phyloP scores from a whole-genome alignment of 495 filamentous ascomycete species.

The Penicillium crystallinum region DNA sequence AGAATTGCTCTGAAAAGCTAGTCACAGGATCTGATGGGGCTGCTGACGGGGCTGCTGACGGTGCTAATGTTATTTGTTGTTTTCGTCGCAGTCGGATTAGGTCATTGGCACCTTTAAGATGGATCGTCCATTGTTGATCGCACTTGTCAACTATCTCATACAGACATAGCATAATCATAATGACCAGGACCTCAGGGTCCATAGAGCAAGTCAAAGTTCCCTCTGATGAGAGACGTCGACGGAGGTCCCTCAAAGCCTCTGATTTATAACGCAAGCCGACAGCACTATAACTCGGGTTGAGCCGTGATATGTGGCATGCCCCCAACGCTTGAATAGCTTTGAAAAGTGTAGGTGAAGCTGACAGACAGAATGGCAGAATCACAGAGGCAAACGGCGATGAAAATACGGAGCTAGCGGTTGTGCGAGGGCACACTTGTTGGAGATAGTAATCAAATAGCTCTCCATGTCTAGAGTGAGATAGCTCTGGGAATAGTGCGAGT shows the following conservation, averaged over 20 bases:
- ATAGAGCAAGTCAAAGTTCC: constrained; percentile 19
- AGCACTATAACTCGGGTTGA: constrained; percentile 24
- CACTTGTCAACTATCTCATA: constrained; percentile 46
- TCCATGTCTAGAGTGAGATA: constrained; percentile 21
- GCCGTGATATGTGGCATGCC: constrained; percentile 35
- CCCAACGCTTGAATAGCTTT: constrained; percentile 38
- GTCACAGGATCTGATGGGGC: constrained; percentile 24
- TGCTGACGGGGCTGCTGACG: constrained; percentile 3
- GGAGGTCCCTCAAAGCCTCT: constrained; percentile 35
- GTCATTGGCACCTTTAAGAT: constrained; percentile 41
- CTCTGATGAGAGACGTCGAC: constrained; percentile 25
- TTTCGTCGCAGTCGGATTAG: constrained; percentile 36
- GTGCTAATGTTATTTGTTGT: constrained; percentile 12
- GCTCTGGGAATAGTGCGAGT: constrained; percentile 28
- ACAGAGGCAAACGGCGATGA: constrained; percentile 41
- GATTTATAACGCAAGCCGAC: constrained; percentile 36
- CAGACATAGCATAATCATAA: constrained; percentile 45
- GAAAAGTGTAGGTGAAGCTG: constrained; percentile 34
- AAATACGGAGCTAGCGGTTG: constrained; percentile 30
- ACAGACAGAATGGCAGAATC: constrained; percentile 35
- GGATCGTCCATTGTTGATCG: constrained; percentile 40
- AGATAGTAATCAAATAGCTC: constrained; percentile 43
- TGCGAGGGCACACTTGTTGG: constrained; percentile 39
- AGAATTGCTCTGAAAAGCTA: constrained; percentile 40
- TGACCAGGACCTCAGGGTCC: constrained; percentile 36